These are phyloP conservation scores for Phytophthora constricta DNA, from an alignment of 352 stramenopile species.

Conservation along the genomic window DNA sequence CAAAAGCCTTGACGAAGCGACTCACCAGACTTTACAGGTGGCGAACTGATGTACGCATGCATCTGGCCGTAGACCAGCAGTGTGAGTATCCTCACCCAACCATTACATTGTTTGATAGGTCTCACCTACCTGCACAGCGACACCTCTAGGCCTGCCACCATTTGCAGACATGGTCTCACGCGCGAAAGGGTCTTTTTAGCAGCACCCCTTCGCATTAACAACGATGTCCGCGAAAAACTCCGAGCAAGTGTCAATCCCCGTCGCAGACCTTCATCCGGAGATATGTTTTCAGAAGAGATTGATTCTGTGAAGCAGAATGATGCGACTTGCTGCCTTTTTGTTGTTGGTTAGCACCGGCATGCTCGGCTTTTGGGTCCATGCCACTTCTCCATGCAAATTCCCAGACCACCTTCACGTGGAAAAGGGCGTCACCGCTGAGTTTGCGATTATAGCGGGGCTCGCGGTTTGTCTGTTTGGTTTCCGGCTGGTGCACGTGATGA, in stretches of 20 bases:
- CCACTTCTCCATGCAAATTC: conserved; percentile 23
- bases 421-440: conserved; percentile 48
- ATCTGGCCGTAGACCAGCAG: conserved; percentile 23
- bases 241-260: conserved; percentile 6
- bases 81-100: not conserved
- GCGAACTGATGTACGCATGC: conserved; percentile 32
- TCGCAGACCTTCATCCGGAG: conserved; percentile 6
- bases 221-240: too few relatives aligned
- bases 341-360: conserved; percentile 1
- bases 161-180: not conserved
- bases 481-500: conserved; percentile 47
- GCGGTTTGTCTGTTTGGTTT: conserved; percentile 63
- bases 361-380: conserved; percentile 5
- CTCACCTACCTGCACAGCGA: conserved; percentile 27
- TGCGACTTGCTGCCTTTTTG: not conserved
- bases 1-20: not conserved
- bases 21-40: conserved; percentile 31
- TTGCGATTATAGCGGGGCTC: conserved; percentile 56
- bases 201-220: conserved; percentile 14
- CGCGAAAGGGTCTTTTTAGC: conserved; percentile 6
- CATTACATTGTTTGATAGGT: too few relatives aligned
- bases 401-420: conserved; percentile 46
- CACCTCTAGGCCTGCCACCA: conserved; percentile 10
- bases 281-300: not conserved
- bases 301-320: too few relatives aligned